Base-by-base conservation (phyloP, 1,284 basidiomycete species). In the Coniferiporia sulphurascens region DNA sequence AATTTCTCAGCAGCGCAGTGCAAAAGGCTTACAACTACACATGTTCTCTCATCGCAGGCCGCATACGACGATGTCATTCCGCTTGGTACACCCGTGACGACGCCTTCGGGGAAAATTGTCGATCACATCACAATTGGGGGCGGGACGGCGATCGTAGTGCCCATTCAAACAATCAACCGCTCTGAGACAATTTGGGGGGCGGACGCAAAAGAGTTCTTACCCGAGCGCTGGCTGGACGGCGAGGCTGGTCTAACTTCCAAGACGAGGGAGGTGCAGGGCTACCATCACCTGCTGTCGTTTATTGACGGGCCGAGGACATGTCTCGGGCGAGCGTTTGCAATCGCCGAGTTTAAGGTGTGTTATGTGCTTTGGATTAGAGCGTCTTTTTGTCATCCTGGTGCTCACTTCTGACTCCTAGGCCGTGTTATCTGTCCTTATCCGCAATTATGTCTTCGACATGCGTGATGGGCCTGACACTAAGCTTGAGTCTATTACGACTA, bases 391-490 rank as follows among this genome's bases (percentile, higher is more conserved):
- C 38, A 9, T 5, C 38, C 13, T 44, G 6, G 3, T 15, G 3
- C 6, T 36, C n/a, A 12, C 8, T 43, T 12, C 19, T 27, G 8
- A 3, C 15, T 7, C 8, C 45, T 48, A 60, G 59, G 49, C 62
- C 59, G 58, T 56, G 35, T 55, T 50, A 5, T 57, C 58, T 12
- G 63, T 63, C 6, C 58, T 68, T n/a, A 65, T 68, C 38, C 63
- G 65, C n/a, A 63, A 65, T 49, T 68, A 61, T 50, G 51, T 46
- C 4, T 67, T 68, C 52, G 57, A 52, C 19, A 48, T 65, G 48
- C 59, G 61, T 9, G 66, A 66, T 56, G 62, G 65, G 7, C 59
- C 65, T 7, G 63, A 64, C 12, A 65, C 66, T 3, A 65, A 67
- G 49, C 44, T 67, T 32, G 64, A 62, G 13, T 34, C 49, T 34